Percentiles rank a stretch among this genome's conserved stretches.
These are phyloP conservation scores for Avicennia marina DNA, from an alignment of 257 asterid genomes.

Conservation along the genomic window DNA sequence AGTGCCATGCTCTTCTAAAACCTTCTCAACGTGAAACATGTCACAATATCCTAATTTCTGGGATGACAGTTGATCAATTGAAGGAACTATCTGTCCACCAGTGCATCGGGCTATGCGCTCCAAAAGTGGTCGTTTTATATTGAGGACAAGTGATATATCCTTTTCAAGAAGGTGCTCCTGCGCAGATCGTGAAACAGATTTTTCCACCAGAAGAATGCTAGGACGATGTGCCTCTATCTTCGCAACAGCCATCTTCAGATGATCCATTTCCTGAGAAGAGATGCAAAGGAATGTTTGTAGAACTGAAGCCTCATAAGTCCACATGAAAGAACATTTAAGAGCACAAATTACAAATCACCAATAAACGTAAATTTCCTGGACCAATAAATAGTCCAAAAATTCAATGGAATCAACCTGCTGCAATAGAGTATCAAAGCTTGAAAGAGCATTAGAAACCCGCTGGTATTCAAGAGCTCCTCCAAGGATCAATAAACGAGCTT, in stretches of 20 bases:
- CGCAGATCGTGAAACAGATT: slow-evolving; percentile 92
- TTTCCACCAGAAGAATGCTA: slow-evolving; percentile 88
- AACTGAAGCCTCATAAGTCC: slow-evolving; percentile 12
- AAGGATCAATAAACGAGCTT: slow-evolving; percentile 76
- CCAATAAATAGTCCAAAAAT: slow-evolving; percentile 13
- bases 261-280: slow-evolving; percentile 86
- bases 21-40: slow-evolving; percentile 73
- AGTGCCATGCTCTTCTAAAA: slow-evolving; percentile 70
- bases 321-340: neutral
- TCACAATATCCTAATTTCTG: slow-evolving; percentile 82
- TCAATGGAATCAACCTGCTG: slow-evolving; percentile 70
- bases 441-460: slow-evolving; percentile 84
- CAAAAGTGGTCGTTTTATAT: slow-evolving; percentile 74
- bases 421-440: slow-evolving; percentile 91
- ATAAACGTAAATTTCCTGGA: slow-evolving; percentile 1
- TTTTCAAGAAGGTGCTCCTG: slow-evolving; percentile 90
- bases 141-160: slow-evolving; percentile 83
- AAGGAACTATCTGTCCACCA: slow-evolving; percentile 80
- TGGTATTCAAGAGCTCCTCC: slow-evolving; percentile 97
- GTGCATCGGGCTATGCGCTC: slow-evolving; percentile 95
- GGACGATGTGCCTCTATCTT: slow-evolving; percentile 83
- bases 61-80: slow-evolving; percentile 81
- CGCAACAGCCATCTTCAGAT: slow-evolving; percentile 97
- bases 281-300: slow-evolving; percentile 19
- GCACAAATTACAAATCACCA: slow-evolving; percentile 5